Conservation (phyloP, 75 land plant genomes). For the Adiantum capillusveneris region DNA sequence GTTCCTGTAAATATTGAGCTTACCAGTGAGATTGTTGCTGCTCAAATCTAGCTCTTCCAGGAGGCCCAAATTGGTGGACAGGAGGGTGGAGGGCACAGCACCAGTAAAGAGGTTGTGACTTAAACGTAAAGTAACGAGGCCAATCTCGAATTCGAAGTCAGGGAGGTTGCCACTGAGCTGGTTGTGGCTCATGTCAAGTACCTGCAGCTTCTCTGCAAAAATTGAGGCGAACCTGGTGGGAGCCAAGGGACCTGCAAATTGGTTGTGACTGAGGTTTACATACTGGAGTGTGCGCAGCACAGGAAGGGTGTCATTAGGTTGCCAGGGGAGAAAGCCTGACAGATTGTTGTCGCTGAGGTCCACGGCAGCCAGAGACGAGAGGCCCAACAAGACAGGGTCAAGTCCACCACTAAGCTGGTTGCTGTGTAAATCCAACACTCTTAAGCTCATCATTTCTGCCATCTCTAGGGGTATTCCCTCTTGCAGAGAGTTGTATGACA, state of each 20-base stretch:
- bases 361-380: conserved; percentile 45
- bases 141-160: conserved; percentile 64
- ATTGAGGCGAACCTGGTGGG: conserved; percentile 24
- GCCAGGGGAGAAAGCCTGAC: conserved; percentile 22
- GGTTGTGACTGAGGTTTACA: conserved; percentile 73
- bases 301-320: conserved; percentile 27
- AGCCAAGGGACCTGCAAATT: conserved; percentile 52
- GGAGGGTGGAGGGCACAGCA: conserved; percentile 57
- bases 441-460: conserved; percentile 24
- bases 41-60: conserved; percentile 81
- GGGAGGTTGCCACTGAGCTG: conserved; percentile 73
- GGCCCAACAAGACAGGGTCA: conserved; percentile 34
- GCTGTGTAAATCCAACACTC: conserved; percentile 50
- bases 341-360: conserved; percentile 70
- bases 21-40: conserved; percentile 87
- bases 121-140: conserved; percentile 58
- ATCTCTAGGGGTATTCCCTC: conserved; percentile 51
- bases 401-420: conserved; percentile 53
- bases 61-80: conserved; percentile 48
- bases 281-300: conserved; percentile 44
- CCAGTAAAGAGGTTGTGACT: conserved; percentile 69
- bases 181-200: conserved; percentile 85
- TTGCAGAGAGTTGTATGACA: conserved; percentile 53
- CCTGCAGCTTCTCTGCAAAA: conserved; percentile 46
- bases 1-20: too few relatives aligned